Conservation (phyloP, 2,329 filamentous ascomycete genomes). For the Stagonosporopsis rhizophila region DNA sequence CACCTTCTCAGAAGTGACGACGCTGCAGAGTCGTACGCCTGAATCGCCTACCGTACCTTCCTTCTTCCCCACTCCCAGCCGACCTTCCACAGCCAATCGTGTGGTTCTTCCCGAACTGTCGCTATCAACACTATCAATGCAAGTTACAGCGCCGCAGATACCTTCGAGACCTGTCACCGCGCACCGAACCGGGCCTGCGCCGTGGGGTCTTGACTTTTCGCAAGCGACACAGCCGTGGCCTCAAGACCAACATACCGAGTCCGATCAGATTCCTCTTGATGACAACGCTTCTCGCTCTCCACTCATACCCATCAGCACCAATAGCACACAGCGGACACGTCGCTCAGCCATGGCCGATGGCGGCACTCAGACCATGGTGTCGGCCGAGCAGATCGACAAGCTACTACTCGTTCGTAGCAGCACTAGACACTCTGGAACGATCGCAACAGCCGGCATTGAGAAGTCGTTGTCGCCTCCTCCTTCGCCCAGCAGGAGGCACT, state of each 20-base stretch:
- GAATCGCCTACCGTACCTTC: constrained; percentile 45
- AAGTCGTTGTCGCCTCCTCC: constrained; percentile 42
- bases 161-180: constrained; percentile 42
- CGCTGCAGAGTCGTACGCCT: constrained; percentile 42
- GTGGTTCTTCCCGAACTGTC: constrained; percentile 24
- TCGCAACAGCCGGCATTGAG: constrained; percentile 40
- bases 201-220: constrained; percentile 49
- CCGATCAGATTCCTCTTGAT: constrained; percentile 2
- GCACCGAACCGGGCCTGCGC: constrained; percentile 28
- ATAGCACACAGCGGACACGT: constrained; percentile 38
- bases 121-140: constrained; percentile 38
- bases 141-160: constrained; percentile 39
- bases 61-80: constrained; percentile 42
- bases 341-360: constrained; percentile 65
- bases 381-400: constrained; percentile 80
- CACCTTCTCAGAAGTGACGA: constrained; percentile 36
- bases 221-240: constrained; percentile 56
- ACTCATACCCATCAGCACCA: constrained; percentile 34
- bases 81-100: constrained; percentile 41
- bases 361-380: constrained; percentile 82
- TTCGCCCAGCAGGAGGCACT: constrained; percentile 44
- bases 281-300: constrained; percentile 32
- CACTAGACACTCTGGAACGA: constrained; percentile 36
- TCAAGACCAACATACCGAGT: constrained; percentile 37
- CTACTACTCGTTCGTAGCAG: constrained; percentile 67